Percentiles rank a stretch among this genome's conserved stretches.
Conservation (phyloP, 2,329 filamentous ascomycete genomes). For the Thelonectria rubi region DNA sequence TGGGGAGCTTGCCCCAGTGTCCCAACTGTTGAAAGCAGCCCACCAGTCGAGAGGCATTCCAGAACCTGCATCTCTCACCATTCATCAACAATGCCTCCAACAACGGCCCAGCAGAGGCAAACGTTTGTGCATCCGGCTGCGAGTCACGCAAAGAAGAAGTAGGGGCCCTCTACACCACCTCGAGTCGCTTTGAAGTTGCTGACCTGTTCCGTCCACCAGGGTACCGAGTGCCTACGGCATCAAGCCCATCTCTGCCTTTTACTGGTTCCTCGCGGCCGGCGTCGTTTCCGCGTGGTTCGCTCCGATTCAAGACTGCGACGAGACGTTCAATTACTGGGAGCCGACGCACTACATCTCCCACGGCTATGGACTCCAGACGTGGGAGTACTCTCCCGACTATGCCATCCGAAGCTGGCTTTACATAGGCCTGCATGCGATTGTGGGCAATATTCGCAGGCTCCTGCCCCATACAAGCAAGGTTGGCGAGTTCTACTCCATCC, state of each 20-base stretch:
- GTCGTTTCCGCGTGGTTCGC: conserved; percentile 80
- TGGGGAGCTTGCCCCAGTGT: conserved; percentile 21
- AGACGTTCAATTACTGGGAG: conserved; percentile 99
- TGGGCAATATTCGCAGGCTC: conserved; percentile 73
- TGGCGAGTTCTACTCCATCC: conserved; percentile 87
- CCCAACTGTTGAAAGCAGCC: conserved; percentile 44
- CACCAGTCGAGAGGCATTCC: conserved; percentile 39
- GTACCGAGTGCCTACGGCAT: conserved; percentile 68
- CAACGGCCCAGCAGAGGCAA: conserved; percentile 40
- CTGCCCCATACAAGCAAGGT: conserved; percentile 70
- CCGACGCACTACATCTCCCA: conserved; percentile 93
- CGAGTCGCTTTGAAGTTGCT: conserved; percentile 16
- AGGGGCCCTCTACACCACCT: conserved; percentile 20
- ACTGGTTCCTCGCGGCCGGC: conserved; percentile 78
- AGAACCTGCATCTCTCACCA: conserved; percentile 33
- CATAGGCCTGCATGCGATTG: conserved; percentile 77
- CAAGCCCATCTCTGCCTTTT: conserved; percentile 80
- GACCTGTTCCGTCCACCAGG: conserved; percentile 42
- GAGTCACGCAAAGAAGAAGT: conserved; percentile 63
- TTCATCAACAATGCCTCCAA: conserved; percentile 52
- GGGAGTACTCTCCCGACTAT: conserved; percentile 97
- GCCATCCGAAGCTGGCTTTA: conserved; percentile 97
- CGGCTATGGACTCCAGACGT: conserved; percentile 93
- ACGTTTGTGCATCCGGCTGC: conserved; percentile 60
- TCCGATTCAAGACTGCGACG: conserved; percentile 97